Base-by-base conservation (phyloP, 2,329 filamentous ascomycete species). In the Cladophialophora chaetospira region DNA sequence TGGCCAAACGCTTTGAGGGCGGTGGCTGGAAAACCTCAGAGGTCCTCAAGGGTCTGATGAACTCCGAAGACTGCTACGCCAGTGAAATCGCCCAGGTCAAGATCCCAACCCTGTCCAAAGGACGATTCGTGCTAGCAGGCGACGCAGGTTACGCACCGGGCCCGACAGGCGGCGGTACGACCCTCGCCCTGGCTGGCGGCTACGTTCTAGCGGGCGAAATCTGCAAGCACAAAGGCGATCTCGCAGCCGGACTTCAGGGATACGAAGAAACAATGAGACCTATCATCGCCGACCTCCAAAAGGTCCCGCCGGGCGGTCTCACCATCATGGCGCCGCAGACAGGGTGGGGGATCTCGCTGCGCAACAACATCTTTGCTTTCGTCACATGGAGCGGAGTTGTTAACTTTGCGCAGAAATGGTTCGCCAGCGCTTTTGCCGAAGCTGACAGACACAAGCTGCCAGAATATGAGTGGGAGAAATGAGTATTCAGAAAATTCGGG, bases 121-220 rank as follows among this genome's bases (percentile, higher is more conserved):
- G 72, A n/a, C 68, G 73, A 3, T 70, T 71, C 2, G 67, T 78
- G 19, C 60, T 79, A 4, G 61, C 79, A 3, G 76, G 76, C 3
- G 77, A 79, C 67, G 75, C 76, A 23, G 77, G 75, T 3, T 76
- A 79, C 56, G 68, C 69, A 3, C 69, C 71, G 1, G 64, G 70
- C 2, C 65, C 68, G 0, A 73, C 66, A 0, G 75, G 71, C 6
- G 60, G 67, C 35, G 74, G 73, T 0, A 75, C 73, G 1, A 72
- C 65, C 2, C 62, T 63, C 2, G 68, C 69, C 11, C 58, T 76
- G 1, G 62, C 70, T 3, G 73, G 72, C 0, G 79, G 81, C 0
- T 86, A 85, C 63, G 68, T 83, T 2, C 71, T 86, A 3, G 82
- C 82, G 0, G 83, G 83, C 1, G 82, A 75, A 53, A 64, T 76